Evolutionary conservation across 2,329 filamentous ascomycete species (phyloP), one percentile per base, ranked within the genome.

Genomic region (Elsinoe necatrix): DNA sequence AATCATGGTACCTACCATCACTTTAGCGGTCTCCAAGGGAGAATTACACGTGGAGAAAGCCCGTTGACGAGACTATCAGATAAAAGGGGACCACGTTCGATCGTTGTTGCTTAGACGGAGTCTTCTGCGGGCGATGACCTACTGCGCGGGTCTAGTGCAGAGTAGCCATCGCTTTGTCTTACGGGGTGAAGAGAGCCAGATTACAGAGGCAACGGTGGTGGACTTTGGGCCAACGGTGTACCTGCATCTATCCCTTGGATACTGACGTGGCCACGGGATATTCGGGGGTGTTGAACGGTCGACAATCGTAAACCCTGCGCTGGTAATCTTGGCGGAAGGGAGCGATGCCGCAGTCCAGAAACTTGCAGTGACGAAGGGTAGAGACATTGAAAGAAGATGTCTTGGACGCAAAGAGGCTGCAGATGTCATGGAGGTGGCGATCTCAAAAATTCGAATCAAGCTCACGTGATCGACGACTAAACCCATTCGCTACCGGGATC

Each of bases 171-270:
- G 14, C 34, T 37, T 37, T 45, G 41, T 45, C 23, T 21, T 45
- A 9, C 41, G 21, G 41, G 41, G 25, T 25, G 39, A 45, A 27
- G 41, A 45, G 31, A 25, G 48, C 48, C 16, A 52, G 31, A 52
- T 52, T 52, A 52, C n/a, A 52, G 31, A 52, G 45, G 31, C 16
- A 52, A 52, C 48, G 48, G 48, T 39, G 31, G 48, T 52, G 29
- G 31, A 14, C 25, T 52, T 52, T 9, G 18, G 9, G 48, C 29
- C 48, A 52, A 52, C 48, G 48, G 48, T 39, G 48, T 52, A 52
- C 48, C 48, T 52, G 48, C 48, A 18, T 39, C 48, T 39, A 52
- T 39, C 48, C 48, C 48, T 50, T 14, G 45, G 9, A 37, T 16
- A 50, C 18, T 31, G 45, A 50, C 25, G 29, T 50, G 45, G 45